Evolutionary conservation across 805 yeast genomes (phyloP), one percentile per base, ranked within the genome.

Genomic region (Metschnikowia lochheadii): DNA sequence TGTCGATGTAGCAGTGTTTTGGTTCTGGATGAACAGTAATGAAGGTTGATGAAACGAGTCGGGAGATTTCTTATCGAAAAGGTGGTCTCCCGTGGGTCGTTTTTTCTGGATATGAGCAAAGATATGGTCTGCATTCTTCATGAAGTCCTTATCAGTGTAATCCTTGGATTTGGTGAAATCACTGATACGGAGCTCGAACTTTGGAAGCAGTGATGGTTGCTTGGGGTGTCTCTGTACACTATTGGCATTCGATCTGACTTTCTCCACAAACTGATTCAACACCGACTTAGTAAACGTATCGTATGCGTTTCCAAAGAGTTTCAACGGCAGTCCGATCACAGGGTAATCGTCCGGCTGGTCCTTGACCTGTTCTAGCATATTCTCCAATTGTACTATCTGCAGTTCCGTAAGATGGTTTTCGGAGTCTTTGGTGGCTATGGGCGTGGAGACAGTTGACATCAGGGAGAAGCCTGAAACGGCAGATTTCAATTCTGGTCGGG

Each of bases 211-310:
- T 10, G 44, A 41, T 2, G 54, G 49, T 7, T 40, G 35, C 35
- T 23, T 38, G 3, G 41, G 41, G 21, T 40, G 42, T 15, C 53
- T 33, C 40, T 64, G 39, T 59, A 51, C 52, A 34, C 53, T 56
- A 40, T 49, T 52, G 35, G 56, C 57, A 14, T 51, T 54, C 14
- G 55, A 52, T 6, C 59, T 51, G 35, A 57, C 60, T 21, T 56
- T 53, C 15, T 57, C 59, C 35, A 57, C 59, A 33, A 57, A 52
- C 32, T 48, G 49, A n/a, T 49, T 49, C 42, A 57, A 54, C 8
- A 56, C 45, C 4, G 58, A 71, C 46, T 70, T 69, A 10, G 78
- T 73, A 49, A 63, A 73, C 0, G 78, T 73, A 54, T 73, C 70
- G 53, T 73, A 73, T 33, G 70, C 63, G 44, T 62, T 65, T 6